These are phyloP conservation scores for Microdochium paspali DNA, from an alignment of 2,329 filamentous ascomycete species.

Conservation along the genomic window DNA sequence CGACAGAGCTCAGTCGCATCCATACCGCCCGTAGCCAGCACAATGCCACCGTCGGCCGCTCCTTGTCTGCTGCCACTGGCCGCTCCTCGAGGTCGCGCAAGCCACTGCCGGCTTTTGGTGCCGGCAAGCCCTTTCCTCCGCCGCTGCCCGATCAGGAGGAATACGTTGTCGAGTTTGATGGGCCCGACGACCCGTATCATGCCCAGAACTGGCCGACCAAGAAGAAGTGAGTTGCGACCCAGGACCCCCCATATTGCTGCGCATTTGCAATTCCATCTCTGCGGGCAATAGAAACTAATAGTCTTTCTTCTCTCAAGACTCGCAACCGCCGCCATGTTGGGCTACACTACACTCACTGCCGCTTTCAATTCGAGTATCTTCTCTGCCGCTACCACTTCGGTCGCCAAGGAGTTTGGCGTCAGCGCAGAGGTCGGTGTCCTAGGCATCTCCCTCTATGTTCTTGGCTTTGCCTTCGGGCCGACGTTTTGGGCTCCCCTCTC, in stretches of 20 bases:
- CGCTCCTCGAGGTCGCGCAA: constrained; percentile 40
- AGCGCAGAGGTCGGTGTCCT: constrained; percentile 52
- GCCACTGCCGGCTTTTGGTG: constrained; percentile 61
- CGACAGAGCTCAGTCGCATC: constrained; percentile 62
- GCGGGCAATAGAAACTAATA: too few relatives aligned
- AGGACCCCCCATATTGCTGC: too few relatives aligned
- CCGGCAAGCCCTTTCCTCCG: constrained; percentile 66
- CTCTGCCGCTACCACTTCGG: constrained; percentile 50
- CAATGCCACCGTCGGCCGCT: constrained; percentile 58
- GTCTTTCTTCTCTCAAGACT: too few relatives aligned
- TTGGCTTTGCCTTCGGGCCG: constrained; percentile 49
- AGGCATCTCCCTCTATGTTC: constrained; percentile 60
- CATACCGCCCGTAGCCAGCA: constrained; percentile 64
- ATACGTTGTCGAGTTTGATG: constrained; percentile 80
- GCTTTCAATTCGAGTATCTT: constrained; percentile 71
- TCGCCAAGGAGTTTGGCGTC: constrained; percentile 52
- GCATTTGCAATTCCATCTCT: too few relatives aligned
- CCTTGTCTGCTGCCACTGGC: constrained; percentile 9
- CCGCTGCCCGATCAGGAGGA: constrained; percentile 60
- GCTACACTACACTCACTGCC: constrained; percentile 62
- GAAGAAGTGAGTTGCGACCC: constrained; percentile 71
- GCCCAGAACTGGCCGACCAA: constrained; percentile 77
- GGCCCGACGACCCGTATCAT: constrained; percentile 72
- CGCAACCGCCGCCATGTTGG: constrained; percentile 56
- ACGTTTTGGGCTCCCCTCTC: constrained; percentile 65